A percentile compares a stretch with the other conserved stretches of the same genome.
phyloP scores from a whole-genome alignment of 345 rosid genomes.

The Nephelium lappaceum region DNA sequence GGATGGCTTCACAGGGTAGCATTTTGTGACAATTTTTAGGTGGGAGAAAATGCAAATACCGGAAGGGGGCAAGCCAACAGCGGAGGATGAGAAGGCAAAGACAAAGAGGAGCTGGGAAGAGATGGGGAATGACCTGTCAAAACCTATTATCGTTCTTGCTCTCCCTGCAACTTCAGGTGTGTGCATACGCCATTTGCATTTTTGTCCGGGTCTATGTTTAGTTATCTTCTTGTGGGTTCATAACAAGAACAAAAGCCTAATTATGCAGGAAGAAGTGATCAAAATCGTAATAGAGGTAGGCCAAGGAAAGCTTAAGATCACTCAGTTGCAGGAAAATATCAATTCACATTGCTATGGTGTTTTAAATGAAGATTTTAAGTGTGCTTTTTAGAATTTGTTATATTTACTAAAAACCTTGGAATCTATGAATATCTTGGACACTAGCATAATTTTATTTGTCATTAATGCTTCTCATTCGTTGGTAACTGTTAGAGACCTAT shows the following conservation, averaged over 20 bases:
- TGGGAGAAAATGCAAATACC: not conserved
- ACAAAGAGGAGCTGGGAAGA: not conserved
- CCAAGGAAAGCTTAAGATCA: constrained; percentile 7
- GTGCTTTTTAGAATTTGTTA: no score
- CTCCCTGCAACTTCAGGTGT: not conserved
- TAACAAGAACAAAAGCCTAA: not conserved
- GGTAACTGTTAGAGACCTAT: no score
- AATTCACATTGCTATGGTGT: no score
- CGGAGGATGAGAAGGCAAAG: not conserved
- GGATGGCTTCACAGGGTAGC: no score
- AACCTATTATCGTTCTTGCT: not conserved
- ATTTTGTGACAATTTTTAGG: not conserved
- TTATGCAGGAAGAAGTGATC: constrained; percentile 7
- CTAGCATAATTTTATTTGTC: no score
- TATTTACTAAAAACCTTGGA: no score
- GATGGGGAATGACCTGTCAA: not conserved
- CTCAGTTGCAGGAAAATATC: not conserved
- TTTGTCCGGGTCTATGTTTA: no score
- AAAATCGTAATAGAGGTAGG: constrained; percentile 15
- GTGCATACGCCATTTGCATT: not conserved
- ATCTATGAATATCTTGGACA: no score
- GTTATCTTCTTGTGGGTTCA: no score
- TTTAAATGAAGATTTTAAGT: no score
- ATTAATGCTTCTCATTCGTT: no score
- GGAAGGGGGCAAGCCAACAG: not conserved